Conservation (phyloP, 140 eudicot species). For the Ambrosia hybrid region DNA sequence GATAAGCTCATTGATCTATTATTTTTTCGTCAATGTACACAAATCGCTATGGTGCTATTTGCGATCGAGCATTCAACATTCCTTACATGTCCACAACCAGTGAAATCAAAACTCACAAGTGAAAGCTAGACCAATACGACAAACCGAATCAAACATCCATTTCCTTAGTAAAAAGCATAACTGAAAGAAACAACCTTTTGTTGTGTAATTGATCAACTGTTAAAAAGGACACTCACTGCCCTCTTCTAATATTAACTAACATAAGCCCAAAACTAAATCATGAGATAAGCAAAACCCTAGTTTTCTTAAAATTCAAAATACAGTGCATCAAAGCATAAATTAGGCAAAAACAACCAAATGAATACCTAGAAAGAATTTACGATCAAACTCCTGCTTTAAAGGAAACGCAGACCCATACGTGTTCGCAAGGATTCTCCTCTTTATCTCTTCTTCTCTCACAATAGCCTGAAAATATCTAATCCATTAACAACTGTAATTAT, state of each 20-base stretch:
- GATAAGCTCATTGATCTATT: too few relatives aligned
- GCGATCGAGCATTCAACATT: too few relatives aligned
- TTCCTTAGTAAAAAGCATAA: too few relatives aligned
- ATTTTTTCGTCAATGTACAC: too few relatives aligned
- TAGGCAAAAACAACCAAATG: not conserved
- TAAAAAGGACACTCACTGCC: too few relatives aligned
- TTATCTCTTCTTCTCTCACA: constrained; percentile 55
- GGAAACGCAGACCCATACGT: constrained; percentile 91
- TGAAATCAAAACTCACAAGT: too few relatives aligned
- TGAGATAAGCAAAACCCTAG: constrained; percentile 20
- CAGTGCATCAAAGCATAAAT: constrained; percentile 8
- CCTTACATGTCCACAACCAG: too few relatives aligned
- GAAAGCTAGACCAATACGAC: too few relatives aligned
- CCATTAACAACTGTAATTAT: not conserved
- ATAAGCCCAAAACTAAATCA: not conserved
- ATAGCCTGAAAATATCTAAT: constrained; percentile 45
- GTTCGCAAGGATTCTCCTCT: constrained; percentile 58
- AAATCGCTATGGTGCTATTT: too few relatives aligned
- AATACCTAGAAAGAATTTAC: constrained; percentile 78
- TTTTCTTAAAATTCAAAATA: constrained; percentile 18
- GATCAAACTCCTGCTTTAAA: constrained; percentile 80
- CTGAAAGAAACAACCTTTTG: too few relatives aligned
- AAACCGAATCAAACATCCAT: too few relatives aligned
- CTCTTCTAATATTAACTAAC: not conserved
- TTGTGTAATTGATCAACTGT: too few relatives aligned